Evolutionary conservation across 1,284 basidiomycete species (phyloP).

Genomic region (Meripilus lineatus): DNA sequence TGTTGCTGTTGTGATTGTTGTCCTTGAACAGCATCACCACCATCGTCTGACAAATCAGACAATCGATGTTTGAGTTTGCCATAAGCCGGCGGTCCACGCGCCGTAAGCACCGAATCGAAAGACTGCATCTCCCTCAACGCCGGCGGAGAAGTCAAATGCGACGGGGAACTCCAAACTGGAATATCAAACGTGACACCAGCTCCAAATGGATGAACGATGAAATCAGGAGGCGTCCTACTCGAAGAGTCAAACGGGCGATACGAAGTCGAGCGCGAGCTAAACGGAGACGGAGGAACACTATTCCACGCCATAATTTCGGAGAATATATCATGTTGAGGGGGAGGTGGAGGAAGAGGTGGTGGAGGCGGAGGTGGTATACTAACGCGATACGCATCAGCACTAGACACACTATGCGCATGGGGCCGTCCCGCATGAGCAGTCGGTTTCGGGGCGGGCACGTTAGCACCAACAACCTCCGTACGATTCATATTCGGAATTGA

Average conservation of each 20-base stretch:
- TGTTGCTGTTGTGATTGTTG: too few relatives aligned
- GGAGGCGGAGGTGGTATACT: constrained; percentile 11
- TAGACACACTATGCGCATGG: constrained; percentile 76
- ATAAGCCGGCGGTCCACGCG: constrained; percentile 37
- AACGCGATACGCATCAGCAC: constrained; percentile 52
- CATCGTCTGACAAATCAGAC: constrained; percentile 17
- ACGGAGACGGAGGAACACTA: constrained; percentile 27
- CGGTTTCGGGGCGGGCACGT: constrained; percentile 16
- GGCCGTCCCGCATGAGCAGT: constrained; percentile 44
- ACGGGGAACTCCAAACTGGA: constrained; percentile 39
- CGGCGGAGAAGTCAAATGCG: constrained; percentile 39
- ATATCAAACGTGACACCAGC: constrained; percentile 55
- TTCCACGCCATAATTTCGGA: constrained; percentile 62
- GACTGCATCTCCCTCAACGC: constrained; percentile 73
- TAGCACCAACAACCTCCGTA: constrained; percentile 7
- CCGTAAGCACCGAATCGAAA: constrained; percentile 74
- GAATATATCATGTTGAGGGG: constrained; percentile 50
- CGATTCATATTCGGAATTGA: constrained; percentile 59
- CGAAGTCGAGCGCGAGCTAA: constrained; percentile 29
- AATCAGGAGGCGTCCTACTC: constrained; percentile 17
- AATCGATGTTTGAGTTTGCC: constrained; percentile 15
- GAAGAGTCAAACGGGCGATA: constrained; percentile 9
- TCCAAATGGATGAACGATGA: constrained; percentile 59
- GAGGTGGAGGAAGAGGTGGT: background rate
- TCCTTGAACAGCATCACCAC: too few relatives aligned